Evolutionary conservation across 305 asterid species (phyloP).

Genomic region (Fraxinus angustifolia): DNA sequence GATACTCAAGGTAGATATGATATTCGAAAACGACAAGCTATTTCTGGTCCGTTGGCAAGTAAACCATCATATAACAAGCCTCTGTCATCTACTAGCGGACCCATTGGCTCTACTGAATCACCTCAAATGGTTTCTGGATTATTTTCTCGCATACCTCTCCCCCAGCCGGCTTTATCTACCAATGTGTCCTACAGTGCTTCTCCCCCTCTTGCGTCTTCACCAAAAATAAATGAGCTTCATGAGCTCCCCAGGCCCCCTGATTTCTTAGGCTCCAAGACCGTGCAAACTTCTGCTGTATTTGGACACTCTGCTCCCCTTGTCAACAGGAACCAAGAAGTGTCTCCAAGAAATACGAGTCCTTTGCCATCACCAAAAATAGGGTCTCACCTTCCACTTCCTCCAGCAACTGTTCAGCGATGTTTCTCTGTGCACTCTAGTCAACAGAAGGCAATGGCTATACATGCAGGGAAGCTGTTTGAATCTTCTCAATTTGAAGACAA

Average conservation of each 20-base stretch:
- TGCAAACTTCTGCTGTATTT: conserved; percentile 24
- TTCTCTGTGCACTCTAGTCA: conserved; percentile 69
- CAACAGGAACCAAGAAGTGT: conserved; percentile 54
- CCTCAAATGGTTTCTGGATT: conserved; percentile 48
- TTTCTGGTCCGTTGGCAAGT: conserved; percentile 83
- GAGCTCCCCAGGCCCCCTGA: conserved; percentile 98
- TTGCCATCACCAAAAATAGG: conserved; percentile 45
- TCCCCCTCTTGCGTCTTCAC: conserved; percentile 70
- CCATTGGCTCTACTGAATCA: conserved; percentile 46
- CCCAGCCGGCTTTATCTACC: conserved; percentile 42
- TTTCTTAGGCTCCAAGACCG: conserved; percentile 47
- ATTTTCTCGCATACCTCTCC: conserved; percentile 40
- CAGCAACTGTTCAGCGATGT: conserved; percentile 59
- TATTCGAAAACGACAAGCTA: conserved; percentile 53
- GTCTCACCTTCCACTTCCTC: conserved; percentile 76
- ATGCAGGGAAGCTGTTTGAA: conserved; percentile 54
- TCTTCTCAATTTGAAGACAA: conserved; percentile 47
- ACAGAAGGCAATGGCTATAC: conserved; percentile 46
- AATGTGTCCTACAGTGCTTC: conserved; percentile 53
- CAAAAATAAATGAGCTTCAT: conserved; percentile 84
- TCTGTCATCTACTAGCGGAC: conserved; percentile 49
- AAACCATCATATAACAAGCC: conserved; percentile 59
- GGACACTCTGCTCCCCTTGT: conserved; percentile 85
- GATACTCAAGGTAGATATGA: conserved; percentile 52
- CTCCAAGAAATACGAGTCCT: conserved; percentile 58